phyloP scores from a whole-genome alignment of 2,329 filamentous ascomycete species.

The Paracamarosporium sp. region DNA sequence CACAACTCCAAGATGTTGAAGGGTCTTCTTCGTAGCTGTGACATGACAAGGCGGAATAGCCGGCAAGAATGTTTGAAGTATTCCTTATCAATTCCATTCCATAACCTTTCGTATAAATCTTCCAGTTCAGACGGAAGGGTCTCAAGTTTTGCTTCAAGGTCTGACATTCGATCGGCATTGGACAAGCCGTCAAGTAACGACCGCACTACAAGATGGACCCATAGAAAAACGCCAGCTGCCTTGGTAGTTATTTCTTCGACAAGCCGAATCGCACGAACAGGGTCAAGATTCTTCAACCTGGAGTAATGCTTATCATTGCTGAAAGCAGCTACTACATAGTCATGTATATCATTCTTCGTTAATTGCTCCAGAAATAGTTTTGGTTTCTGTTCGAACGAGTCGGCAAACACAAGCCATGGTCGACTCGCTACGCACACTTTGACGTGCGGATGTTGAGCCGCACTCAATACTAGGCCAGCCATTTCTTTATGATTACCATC shows the following conservation, averaged over 20 bases:
- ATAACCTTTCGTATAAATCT: constrained; percentile 16
- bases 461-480: constrained; percentile 3
- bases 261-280: neutral
- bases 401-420: constrained; percentile 7
- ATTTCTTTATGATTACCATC: constrained; percentile 20
- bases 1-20: neutral
- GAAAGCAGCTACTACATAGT: constrained; percentile 17
- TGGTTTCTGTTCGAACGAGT: neutral
- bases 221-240: constrained; percentile 19
- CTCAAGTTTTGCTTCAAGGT: constrained; percentile 12
- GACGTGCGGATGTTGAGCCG: neutral
- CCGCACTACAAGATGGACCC: constrained; percentile 18
- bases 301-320: neutral
- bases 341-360: neutral
- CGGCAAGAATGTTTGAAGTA: constrained; percentile 13
- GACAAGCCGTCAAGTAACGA: constrained; percentile 16
- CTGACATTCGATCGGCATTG: constrained; percentile 13
- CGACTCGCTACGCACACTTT: constrained; percentile 5
- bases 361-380: neutral
- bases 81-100: constrained; percentile 6
- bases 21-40: too few relatives aligned
- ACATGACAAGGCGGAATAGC: constrained; percentile 15
- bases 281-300: neutral
- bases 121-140: constrained; percentile 13
- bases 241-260: constrained; percentile 5